Base-by-base conservation (phyloP, 2,329 filamentous ascomycete genomes). In the Pseudopyricularia javanii region DNA sequence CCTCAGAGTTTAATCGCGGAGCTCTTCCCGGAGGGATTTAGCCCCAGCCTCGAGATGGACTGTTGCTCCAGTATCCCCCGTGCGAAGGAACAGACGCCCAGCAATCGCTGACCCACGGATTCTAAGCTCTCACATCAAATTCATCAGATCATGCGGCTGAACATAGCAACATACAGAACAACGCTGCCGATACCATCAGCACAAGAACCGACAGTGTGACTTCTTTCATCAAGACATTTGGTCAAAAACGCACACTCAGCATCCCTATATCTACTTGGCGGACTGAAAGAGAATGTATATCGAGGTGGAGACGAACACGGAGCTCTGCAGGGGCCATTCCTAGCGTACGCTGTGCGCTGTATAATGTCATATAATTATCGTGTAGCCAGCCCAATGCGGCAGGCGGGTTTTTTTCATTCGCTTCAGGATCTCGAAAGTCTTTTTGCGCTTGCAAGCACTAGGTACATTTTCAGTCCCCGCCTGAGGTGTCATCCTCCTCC, bases 401-500 rank as follows among this genome's bases (percentile, higher is more conserved):
- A 45, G 40, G 20, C 20, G 22, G 40, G 20, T 26, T 5, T 45
- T 45, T 30, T 30, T 30, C 9, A 30, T 30, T 30, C 24, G 20
- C 40, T 45, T 9, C 17, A 24, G 40, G 17, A 45, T 45, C 40
- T 45, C 47, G n/a, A 15, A 22, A 40, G 14, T 40, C 17, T 40
- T 14, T 40, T 14, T 33, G 28, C 17, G 14, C 32, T 49, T 49
- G 47, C 32, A 32, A 49, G 9, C 20, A 45, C 7, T 24, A 45
- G 17, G 26, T n/a, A 17, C 47, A 43, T 30, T 32, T 51, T n/a
- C n/a, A 51, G 49, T 32, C 49, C 8, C 50, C 50, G n/a, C 11
- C 40, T 4, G 40, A 47, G 22, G 50, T 47, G 26, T 52, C 50
- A 24, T 52, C 50, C 28, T 52, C 50, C 11, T 52, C 50, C 22